phyloP scores from a whole-genome alignment of 345 rosid genomes.

The Excoecaria agallocha region DNA sequence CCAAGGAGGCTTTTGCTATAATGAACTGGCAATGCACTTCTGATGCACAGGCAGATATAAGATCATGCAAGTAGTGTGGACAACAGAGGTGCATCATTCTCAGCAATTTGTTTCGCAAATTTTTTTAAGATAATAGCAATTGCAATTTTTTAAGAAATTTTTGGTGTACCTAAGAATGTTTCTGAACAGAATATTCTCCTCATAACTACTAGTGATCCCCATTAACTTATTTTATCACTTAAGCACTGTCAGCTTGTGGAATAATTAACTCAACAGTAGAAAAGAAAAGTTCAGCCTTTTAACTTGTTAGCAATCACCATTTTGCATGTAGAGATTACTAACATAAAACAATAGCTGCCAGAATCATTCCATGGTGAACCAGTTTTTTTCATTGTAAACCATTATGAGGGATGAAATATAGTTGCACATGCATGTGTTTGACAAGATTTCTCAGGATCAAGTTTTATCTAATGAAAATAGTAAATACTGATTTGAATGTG shows the following conservation, averaged over 20 bases:
- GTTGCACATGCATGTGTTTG: not conserved
- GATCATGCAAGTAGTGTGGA: not conserved
- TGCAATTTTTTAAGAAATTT: not conserved
- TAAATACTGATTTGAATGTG: not conserved
- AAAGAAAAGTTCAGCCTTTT: not conserved
- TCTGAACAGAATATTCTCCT: not conserved
- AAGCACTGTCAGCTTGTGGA: not conserved
- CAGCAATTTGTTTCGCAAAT: not conserved
- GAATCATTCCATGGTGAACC: constrained; percentile 1
- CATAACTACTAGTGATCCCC: not conserved
- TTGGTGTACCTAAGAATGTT: not conserved
- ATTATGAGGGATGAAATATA: not conserved
- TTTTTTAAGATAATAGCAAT: not conserved
- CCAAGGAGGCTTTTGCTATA: not conserved
- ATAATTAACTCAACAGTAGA: not conserved
- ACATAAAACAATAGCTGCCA: not conserved
- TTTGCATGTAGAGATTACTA: not conserved
- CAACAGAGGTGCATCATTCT: not conserved
- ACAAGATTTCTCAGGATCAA: not conserved
- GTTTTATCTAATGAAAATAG: not conserved
- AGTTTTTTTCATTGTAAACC: not conserved
- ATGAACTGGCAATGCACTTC: not conserved
- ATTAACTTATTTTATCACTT: not conserved
- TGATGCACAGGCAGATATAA: not conserved
- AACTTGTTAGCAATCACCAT: not conserved